A percentile compares a stretch with the other conserved stretches of the same genome.
These are phyloP conservation scores for Cytospora chrysosperma DNA, from an alignment of 2,329 filamentous ascomycete species.

Conservation along the genomic window DNA sequence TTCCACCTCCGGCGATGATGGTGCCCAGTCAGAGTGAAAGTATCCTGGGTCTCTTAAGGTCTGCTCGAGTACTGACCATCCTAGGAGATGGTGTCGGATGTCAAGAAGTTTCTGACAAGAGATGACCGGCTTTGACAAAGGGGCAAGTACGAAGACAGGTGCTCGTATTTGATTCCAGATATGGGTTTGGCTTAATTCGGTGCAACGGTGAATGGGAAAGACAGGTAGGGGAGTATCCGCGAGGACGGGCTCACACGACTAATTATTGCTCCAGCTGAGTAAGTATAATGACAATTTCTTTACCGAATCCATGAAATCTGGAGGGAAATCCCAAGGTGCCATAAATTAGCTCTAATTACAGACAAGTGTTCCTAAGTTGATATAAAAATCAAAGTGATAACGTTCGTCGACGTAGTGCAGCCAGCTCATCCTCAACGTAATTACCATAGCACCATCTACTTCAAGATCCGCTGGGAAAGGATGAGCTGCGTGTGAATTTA, in stretches of 20 bases:
- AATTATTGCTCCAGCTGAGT: background rate
- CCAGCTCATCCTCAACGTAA: no score
- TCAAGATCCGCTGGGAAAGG: no score
- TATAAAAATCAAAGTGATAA: no score
- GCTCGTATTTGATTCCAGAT: background rate
- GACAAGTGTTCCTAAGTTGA: no score
- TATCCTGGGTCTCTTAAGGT: background rate
- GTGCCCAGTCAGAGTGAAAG: background rate
- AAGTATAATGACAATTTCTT: background rate
- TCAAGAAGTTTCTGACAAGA: background rate
- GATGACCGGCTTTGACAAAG: background rate
- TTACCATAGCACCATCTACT: no score
- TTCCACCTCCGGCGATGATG: background rate
- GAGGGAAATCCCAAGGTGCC: no score
- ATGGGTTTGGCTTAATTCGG: background rate
- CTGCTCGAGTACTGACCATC: no score
- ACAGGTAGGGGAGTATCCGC: background rate
- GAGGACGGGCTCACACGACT: background rate
- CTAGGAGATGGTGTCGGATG: no score
- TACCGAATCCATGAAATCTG: no score
- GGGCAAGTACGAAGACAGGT: no score
- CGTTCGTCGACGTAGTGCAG: no score
- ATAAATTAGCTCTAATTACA: background rate
- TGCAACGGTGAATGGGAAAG: background rate
- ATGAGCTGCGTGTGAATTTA: no score